Conservation (phyloP, 257 asterid species). For the Coffea canephora region DNA sequence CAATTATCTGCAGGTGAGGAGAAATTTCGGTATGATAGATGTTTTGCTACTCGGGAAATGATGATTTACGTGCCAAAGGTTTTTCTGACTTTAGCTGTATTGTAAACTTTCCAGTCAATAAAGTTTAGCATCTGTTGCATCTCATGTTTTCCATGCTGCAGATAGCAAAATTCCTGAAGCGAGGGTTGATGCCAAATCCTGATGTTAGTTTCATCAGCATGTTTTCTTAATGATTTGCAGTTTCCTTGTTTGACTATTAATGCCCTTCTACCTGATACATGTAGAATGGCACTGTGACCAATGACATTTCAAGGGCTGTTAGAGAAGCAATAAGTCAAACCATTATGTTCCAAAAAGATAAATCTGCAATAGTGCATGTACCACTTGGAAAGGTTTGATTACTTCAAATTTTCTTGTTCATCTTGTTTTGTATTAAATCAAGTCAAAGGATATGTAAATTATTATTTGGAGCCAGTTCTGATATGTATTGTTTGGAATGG, state of each 20-base stretch:
- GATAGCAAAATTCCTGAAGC: slow-evolving; percentile 71
- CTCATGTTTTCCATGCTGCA: slow-evolving; percentile 32
- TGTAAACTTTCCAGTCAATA: slow-evolving; percentile 9
- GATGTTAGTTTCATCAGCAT: slow-evolving; percentile 44
- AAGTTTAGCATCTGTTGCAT: slow-evolving; percentile 20
- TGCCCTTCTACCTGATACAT: slow-evolving; percentile 10
- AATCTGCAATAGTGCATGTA: slow-evolving; percentile 94
- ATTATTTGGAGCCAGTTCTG: background rate
- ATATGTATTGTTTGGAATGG: slow-evolving; percentile 13
- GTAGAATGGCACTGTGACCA: slow-evolving; percentile 92
- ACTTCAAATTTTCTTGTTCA: background rate
- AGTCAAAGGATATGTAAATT: background rate
- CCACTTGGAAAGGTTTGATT: slow-evolving; percentile 88
- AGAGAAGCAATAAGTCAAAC: slow-evolving; percentile 69
- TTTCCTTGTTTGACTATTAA: background rate
- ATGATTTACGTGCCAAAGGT: slow-evolving; percentile 90
- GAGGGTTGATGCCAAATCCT: slow-evolving; percentile 73
- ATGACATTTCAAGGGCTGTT: slow-evolving; percentile 67
- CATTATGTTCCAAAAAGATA: slow-evolving; percentile 81
- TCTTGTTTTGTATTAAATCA: slow-evolving; percentile 8
- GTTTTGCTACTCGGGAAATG: slow-evolving; percentile 80
- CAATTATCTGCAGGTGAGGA: slow-evolving; percentile 54
- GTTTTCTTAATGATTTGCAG: slow-evolving; percentile 12
- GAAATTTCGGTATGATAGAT: slow-evolving; percentile 80
- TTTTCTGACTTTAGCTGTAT: slow-evolving; percentile 6